Percentiles rank a stretch among this genome's conserved stretches.
phyloP scores from a whole-genome alignment of 139 green algal species.

The Zygnema circumcarinatum region DNA sequence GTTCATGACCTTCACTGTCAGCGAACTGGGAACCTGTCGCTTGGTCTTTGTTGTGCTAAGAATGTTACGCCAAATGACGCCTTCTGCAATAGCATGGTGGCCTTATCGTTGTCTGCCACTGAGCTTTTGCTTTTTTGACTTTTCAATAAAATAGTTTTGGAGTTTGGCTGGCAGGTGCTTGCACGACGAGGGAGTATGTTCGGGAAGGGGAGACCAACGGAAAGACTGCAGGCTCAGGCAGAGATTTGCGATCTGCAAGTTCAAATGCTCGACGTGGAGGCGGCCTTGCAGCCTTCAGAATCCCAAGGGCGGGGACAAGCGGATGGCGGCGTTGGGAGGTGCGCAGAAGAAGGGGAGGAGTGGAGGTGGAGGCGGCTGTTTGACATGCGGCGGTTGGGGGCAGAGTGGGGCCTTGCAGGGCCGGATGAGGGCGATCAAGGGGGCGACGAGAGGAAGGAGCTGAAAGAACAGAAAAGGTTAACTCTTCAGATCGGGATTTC shows the following conservation, averaged over 20 bases:
- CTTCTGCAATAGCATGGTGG: no score
- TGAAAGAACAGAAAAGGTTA: conserved; percentile 1
- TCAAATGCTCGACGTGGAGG: background rate
- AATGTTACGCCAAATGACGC: no score
- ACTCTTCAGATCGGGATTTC: background rate
- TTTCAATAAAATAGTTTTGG: no score
- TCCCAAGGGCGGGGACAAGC: background rate
- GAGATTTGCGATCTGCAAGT: conserved; percentile 19
- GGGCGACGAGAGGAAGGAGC: background rate
- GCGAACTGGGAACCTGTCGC: no score
- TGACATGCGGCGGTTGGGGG: background rate
- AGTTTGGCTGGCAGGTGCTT: no score
- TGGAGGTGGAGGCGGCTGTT: background rate
- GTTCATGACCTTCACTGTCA: no score
- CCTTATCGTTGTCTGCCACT: no score
- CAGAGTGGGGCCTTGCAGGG: background rate
- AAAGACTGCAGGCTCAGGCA: background rate
- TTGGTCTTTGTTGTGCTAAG: no score
- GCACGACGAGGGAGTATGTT: no score
- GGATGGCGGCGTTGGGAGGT: background rate
- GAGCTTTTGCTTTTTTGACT: no score
- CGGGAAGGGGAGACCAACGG: no score
- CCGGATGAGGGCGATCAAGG: background rate
- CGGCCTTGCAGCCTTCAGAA: background rate
- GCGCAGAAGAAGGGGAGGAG: background rate